Conservation (phyloP, 2,329 filamentous ascomycete species). For the Thelonectria rubi region DNA sequence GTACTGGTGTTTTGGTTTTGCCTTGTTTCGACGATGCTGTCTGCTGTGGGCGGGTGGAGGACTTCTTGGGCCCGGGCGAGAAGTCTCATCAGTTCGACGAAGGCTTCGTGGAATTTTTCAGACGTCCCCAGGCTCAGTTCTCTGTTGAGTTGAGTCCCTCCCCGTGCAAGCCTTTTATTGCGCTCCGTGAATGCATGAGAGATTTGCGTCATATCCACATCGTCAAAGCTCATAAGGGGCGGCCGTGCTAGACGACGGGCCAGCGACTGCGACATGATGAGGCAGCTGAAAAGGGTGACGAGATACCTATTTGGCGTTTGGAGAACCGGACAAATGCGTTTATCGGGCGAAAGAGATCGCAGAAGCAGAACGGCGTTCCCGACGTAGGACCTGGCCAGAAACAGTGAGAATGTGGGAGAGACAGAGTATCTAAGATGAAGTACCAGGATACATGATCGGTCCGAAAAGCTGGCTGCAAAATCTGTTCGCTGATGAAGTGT, state of each 20-base stretch:
- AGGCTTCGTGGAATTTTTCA: conserved; percentile 14
- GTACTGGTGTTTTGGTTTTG: background rate
- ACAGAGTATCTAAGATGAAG: background rate
- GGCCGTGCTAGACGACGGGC: conserved; percentile 14
- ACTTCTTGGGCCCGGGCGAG: conserved; percentile 10
- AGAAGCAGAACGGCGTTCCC: conserved; percentile 21
- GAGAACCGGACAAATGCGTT: conserved; percentile 1
- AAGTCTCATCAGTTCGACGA: conserved; percentile 14
- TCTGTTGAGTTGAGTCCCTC: background rate
- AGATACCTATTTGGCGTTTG: conserved; percentile 12
- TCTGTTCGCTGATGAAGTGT: background rate
- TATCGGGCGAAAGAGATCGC: conserved; percentile 6
- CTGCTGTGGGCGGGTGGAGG: conserved; percentile 13
- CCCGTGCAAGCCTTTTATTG: conserved; percentile 1
- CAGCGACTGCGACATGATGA: conserved; percentile 20
- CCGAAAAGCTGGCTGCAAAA: conserved; percentile 16
- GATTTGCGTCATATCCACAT: conserved; percentile 16
- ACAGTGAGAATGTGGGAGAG: background rate
- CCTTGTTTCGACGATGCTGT: conserved; percentile 9
- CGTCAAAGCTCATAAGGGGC: conserved; percentile 11
- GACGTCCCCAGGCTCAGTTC: conserved; percentile 10
- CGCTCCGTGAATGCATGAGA: conserved; percentile 11
- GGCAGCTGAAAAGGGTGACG: background rate
- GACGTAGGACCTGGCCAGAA: conserved; percentile 14
- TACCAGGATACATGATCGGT: conserved; percentile 21